A percentile compares a stretch with the other conserved stretches of the same genome.
Conservation (phyloP, 768 basidiomycete genomes). For the Lenzites betulinus region DNA sequence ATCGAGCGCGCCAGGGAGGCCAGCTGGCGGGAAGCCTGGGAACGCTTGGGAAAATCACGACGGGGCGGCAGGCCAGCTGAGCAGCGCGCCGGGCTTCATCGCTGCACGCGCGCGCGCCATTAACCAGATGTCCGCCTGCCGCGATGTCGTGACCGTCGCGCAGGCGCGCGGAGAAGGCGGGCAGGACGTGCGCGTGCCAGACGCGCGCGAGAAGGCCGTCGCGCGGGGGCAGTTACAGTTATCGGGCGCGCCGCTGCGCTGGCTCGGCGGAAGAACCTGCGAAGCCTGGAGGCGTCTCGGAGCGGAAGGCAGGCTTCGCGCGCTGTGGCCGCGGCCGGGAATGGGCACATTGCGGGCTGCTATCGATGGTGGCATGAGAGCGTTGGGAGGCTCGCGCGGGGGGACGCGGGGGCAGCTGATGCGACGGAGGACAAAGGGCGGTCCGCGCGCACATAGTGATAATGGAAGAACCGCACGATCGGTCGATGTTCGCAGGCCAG, state of each 20-base stretch:
- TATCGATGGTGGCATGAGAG: constrained; percentile 17
- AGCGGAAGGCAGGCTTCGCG: constrained; percentile 4
- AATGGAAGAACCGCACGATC: constrained; percentile 8
- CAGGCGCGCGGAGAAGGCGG: not conserved
- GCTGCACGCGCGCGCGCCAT: not conserved
- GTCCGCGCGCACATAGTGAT: not conserved
- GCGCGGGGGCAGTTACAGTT: no score
- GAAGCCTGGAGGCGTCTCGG: not conserved
- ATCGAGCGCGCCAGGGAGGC: not conserved
- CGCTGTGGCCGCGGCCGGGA: not conserved
- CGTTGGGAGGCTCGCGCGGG: not conserved
- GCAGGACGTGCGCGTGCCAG: no score
- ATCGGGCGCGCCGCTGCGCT: not conserved
- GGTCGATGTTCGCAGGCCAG: constrained; percentile 8
- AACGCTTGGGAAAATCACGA: constrained; percentile 9
- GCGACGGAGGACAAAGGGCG: constrained; percentile 7
- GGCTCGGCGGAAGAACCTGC: not conserved
- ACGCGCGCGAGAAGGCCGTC: no score
- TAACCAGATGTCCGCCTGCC: not conserved
- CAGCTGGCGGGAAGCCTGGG: constrained; percentile 1
- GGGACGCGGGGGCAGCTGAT: constrained; percentile 5
- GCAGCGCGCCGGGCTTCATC: not conserved
- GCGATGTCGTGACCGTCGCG: not conserved
- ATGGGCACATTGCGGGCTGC: constrained; percentile 7
- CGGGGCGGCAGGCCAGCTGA: constrained; percentile 1